These are phyloP conservation scores for Rhododendron kiyosumense DNA, from an alignment of 148 eudicot species.

Conservation along the genomic window DNA sequence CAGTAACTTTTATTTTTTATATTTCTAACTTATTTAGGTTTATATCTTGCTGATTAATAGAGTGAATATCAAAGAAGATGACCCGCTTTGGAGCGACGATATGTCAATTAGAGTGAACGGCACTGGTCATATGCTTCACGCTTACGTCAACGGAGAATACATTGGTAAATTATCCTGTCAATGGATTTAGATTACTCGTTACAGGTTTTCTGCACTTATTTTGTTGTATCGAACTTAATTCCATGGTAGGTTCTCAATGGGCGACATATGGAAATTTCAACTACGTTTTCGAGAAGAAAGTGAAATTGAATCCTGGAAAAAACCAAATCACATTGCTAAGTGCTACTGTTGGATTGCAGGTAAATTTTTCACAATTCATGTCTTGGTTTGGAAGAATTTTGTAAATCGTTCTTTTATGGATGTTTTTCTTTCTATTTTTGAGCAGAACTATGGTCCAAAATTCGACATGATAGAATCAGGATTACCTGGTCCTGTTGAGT, in stretches of 20 bases:
- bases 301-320: constrained; percentile 30
- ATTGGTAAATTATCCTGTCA: constrained; percentile 21
- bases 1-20: not conserved
- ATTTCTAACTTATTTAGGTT: not conserved
- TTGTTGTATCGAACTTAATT: not conserved
- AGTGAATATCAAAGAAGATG: constrained; percentile 26
- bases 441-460: constrained; percentile 45
- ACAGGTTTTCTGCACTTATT: not conserved
- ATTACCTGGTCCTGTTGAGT: constrained; percentile 40
- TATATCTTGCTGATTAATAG: constrained; percentile 14
- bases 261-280: constrained; percentile 18
- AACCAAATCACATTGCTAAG: constrained; percentile 56
- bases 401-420: not conserved
- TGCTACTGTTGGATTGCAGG: constrained; percentile 44
- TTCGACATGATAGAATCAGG: constrained; percentile 34
- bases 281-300: constrained; percentile 27
- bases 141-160: constrained; percentile 36
- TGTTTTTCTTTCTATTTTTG: not conserved
- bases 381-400: not conserved
- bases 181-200: no score
- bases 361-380: not conserved
- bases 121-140: constrained; percentile 40
- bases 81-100: constrained; percentile 27
- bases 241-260: constrained; percentile 31
- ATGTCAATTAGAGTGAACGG: constrained; percentile 38